Conservation (phyloP, 148 eudicot species). For the Persicaria maculosa region DNA sequence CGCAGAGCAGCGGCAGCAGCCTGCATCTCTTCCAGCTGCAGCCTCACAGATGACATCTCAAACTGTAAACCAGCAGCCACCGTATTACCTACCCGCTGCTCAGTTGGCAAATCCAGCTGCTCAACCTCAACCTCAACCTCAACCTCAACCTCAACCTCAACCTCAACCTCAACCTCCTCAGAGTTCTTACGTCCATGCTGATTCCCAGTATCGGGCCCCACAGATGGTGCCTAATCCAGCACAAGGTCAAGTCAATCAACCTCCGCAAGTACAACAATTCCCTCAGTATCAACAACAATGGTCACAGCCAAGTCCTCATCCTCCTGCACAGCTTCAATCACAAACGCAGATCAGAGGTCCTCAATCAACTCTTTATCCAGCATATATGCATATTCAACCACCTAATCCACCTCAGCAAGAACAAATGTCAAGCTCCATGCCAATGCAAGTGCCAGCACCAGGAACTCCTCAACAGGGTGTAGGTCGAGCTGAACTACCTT, state of each 20-base stretch:
- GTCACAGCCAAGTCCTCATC: constrained; percentile 27
- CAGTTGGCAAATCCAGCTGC: constrained; percentile 29
- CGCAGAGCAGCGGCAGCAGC: constrained; percentile 24
- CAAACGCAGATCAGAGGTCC: constrained; percentile 47
- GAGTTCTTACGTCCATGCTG: constrained; percentile 46
- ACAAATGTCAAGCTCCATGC: constrained; percentile 26
- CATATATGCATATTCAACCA: constrained; percentile 58
- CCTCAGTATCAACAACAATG: constrained; percentile 8
- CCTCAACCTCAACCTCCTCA: constrained; percentile 20
- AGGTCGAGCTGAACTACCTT: constrained; percentile 44
- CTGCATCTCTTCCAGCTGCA: constrained; percentile 10
- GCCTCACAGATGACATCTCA: constrained; percentile 21
- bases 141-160: not conserved
- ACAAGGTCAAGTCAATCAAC: not conserved
- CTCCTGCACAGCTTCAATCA: constrained; percentile 36
- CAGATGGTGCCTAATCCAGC: constrained; percentile 33
- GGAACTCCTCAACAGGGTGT: constrained; percentile 50
- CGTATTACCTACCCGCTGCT: constrained; percentile 38
- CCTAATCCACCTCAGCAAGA: constrained; percentile 47
- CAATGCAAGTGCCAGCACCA: constrained; percentile 60
- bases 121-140: not conserved
- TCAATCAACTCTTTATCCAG: constrained; percentile 35
- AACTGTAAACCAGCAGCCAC: constrained; percentile 8
- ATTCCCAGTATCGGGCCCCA: constrained; percentile 39
- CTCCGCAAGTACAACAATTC: constrained; percentile 2